These are phyloP conservation scores for Dysphania ambrosioides DNA, from an alignment of 148 eudicot genomes.

Conservation along the genomic window DNA sequence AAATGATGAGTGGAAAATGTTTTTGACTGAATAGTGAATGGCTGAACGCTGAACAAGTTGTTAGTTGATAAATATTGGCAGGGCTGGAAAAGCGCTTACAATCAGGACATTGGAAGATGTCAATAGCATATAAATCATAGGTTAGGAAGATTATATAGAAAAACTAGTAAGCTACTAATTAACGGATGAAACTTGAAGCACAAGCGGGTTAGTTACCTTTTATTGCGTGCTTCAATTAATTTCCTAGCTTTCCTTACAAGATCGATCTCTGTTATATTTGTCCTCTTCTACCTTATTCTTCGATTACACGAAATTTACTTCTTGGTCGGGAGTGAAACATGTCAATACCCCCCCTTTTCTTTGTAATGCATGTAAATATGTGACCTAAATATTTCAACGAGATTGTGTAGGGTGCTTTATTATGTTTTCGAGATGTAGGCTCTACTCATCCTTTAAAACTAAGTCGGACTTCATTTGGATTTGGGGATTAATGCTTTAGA, in stretches of 20 bases:
- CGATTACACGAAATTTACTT: not conserved
- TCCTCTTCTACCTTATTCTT: not conserved
- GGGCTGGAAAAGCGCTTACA: not conserved
- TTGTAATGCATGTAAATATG: too few relatives aligned
- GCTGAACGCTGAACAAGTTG: not conserved
- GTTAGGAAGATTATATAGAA: not conserved
- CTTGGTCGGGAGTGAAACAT: not conserved
- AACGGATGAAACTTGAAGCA: conserved; percentile 18
- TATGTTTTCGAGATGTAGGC: too few relatives aligned
- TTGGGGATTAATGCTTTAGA: too few relatives aligned
- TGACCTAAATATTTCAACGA: too few relatives aligned
- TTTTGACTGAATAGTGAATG: not conserved
- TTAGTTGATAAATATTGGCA: not conserved
- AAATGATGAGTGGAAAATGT: too few relatives aligned
- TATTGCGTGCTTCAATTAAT: conserved; percentile 25
- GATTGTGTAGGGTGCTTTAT: too few relatives aligned
- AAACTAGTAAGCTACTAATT: conserved; percentile 9
- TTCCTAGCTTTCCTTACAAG: conserved; percentile 19
- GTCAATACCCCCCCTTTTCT: too few relatives aligned
- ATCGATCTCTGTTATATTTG: not conserved
- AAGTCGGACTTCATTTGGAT: too few relatives aligned
- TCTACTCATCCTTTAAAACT: too few relatives aligned
- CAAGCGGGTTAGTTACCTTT: conserved; percentile 28
- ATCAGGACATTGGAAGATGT: not conserved
- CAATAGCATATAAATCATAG: not conserved